Percentiles rank a stretch among this genome's conserved stretches.
phyloP scores from a whole-genome alignment of 495 filamentous ascomycete genomes.

The Neurospora pannonica region DNA sequence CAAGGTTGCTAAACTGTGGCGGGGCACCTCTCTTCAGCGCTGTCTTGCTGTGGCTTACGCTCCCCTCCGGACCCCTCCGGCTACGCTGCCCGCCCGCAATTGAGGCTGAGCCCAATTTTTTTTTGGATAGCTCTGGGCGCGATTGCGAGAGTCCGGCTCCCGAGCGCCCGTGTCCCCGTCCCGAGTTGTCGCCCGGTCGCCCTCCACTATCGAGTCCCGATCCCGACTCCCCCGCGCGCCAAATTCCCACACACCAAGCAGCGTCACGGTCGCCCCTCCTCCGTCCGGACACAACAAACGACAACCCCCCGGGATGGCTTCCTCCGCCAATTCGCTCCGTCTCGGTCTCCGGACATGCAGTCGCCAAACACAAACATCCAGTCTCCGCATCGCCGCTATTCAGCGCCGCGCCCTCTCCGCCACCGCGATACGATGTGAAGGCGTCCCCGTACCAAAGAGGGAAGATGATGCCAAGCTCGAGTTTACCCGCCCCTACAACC shows the following conservation, averaged over 20 bases:
- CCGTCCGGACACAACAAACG: slow-evolving; percentile 1
- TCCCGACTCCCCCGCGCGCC: background rate
- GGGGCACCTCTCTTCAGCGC: background rate
- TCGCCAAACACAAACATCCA: slow-evolving; percentile 11
- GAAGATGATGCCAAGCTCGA: slow-evolving; percentile 3
- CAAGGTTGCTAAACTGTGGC: background rate
- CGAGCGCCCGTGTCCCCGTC: background rate
- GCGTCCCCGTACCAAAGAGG: slow-evolving; percentile 10
- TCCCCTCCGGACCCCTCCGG: background rate
- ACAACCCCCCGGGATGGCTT: slow-evolving; percentile 33
- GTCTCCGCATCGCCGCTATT: slow-evolving; percentile 4
- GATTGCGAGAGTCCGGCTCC: background rate
- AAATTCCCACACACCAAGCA: background rate
- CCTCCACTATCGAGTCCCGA: background rate
- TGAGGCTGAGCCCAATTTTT: background rate
- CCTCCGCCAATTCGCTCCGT: slow-evolving; percentile 38
- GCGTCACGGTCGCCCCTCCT: background rate
- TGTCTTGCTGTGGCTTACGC: background rate
- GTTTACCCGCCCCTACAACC: slow-evolving; percentile 4
- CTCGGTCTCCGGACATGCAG: slow-evolving; percentile 34
- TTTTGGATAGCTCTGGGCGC: background rate
- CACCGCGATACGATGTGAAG: slow-evolving; percentile 22
- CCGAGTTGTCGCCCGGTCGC: background rate
- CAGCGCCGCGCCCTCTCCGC: slow-evolving; percentile 14
- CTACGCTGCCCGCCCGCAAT: background rate